Evolutionary conservation across 495 filamentous ascomycete genomes (phyloP), one percentile per base, ranked within the genome.

Genomic region (Saxispiralis lemnorum): DNA sequence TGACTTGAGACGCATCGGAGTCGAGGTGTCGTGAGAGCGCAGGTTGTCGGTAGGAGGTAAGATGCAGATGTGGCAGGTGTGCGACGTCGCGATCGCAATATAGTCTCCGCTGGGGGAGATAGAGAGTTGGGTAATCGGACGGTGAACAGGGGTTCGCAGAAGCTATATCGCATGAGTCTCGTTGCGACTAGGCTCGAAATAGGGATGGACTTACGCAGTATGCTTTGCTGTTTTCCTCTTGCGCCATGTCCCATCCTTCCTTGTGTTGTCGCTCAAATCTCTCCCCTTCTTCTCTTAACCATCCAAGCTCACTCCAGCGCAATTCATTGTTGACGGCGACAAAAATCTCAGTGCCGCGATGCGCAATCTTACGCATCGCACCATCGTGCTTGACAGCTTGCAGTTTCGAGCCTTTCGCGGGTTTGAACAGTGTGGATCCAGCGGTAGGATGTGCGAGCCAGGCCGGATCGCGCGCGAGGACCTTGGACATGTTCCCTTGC

Each of bases 271-370:
- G 10, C n/a, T 39, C 52, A 36, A 13, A 32, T 3, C 68, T 66
- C 53, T 73, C 70, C 69, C 73, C 83, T 52, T 73, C 66, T 51
- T 85, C 76, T 59, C 85, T 87, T 42, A 93, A 60, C 45, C 70
- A 66, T 32, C 69, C 69, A 7, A 93, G 64, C 60, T 87, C 78
- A 6, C 78, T 75, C 86, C 86, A 94, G 55, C 84, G 69, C 31
- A 94, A 81, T 58, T 92, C 75, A 50, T 79, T 88, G 21, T 83
- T 84, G 11, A 80, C 76, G 12, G 83, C 83, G 1, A 80, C 75
- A 57, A 93, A 93, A 1, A 92, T 65, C 51, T 94, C 81, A 24
- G 78, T 81, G 35, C 76, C 82, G 37, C 83, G 65, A 32, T 67
- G 72, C 6, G 82, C 85, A 32, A 89, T 73, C 7, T 72, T 86